phyloP scores from a whole-genome alignment of 345 rosid genomes.

The Brassica nigra region DNA sequence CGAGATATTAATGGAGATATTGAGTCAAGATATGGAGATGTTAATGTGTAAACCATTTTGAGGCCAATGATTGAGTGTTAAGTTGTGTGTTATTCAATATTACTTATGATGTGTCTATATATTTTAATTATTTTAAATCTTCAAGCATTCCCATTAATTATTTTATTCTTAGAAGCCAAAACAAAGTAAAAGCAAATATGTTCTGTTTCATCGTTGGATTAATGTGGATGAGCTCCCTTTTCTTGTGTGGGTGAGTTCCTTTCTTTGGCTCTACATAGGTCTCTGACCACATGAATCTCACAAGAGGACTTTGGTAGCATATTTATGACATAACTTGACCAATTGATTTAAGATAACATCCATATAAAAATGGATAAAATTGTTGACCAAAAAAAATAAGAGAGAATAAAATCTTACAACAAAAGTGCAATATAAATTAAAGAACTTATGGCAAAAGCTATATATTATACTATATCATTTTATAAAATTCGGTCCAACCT shows the following conservation, averaged over 20 bases:
- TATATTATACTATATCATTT: not conserved
- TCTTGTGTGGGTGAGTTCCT: no score
- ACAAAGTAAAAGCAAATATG: not conserved
- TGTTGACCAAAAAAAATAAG: not conserved
- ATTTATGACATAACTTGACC: not conserved
- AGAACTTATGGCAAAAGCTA: not conserved
- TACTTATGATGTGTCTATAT: not conserved
- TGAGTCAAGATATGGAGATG: conserved; percentile 11
- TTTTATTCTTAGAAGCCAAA: not conserved
- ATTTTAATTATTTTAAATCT: not conserved
- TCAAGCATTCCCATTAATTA: not conserved
- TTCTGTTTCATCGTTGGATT: not conserved
- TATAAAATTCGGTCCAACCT: not conserved
- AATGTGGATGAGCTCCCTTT: not conserved
- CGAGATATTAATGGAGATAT: conserved; percentile 29
- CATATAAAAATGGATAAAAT: not conserved
- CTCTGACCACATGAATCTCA: not conserved
- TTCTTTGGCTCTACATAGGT: not conserved
- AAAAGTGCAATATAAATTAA: not conserved
- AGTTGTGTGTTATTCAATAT: not conserved
- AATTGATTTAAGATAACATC: not conserved
- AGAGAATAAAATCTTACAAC: not conserved
- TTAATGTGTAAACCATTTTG: conserved; percentile 19
- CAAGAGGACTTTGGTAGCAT: not conserved
- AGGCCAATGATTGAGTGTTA: conserved; percentile 20